These are phyloP conservation scores for Botrytis porri DNA, from an alignment of 2,329 filamentous ascomycete genomes.

Conservation along the genomic window DNA sequence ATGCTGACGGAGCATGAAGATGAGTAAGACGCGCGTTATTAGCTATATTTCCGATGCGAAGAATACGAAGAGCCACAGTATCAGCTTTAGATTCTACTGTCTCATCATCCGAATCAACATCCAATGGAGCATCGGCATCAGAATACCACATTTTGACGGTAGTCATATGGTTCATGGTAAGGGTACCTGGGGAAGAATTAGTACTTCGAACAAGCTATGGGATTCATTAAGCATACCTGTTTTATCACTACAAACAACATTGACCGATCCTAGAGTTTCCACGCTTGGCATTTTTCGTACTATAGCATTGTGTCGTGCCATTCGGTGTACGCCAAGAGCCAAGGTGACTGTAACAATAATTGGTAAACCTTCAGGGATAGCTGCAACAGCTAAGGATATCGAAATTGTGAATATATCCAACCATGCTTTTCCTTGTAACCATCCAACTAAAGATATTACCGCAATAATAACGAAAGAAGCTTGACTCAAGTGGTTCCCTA, in stretches of 20 bases:
- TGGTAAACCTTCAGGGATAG: constrained; percentile 91
- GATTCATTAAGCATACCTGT: constrained; percentile 55
- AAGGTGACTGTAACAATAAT: constrained; percentile 98
- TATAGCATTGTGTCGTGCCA: constrained; percentile 94
- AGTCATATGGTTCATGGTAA: constrained; percentile 98
- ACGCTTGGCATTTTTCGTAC: constrained; percentile 95
- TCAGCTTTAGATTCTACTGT: constrained; percentile 59
- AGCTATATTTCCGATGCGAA: constrained; percentile 92
- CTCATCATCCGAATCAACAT: constrained; percentile 53
- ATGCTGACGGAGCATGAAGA: constrained; percentile 64
- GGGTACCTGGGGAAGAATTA: constrained; percentile 57
- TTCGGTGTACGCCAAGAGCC: constrained; percentile 89
- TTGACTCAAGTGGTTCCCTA: constrained; percentile 93
- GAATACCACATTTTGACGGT: constrained; percentile 97
- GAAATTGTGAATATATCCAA: constrained; percentile 97
- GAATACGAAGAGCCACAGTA: constrained; percentile 71
- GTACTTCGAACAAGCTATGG: constrained; percentile 15
- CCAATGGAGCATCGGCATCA: constrained; percentile 53
- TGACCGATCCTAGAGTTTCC: constrained; percentile 96
- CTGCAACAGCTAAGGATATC: constrained; percentile 91
- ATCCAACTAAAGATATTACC: constrained; percentile 85
- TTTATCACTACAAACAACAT: constrained; percentile 99
- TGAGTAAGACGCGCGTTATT: constrained; percentile 86
- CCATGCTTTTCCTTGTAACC: constrained; percentile 83
- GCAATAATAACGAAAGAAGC: constrained; percentile 94